Evolutionary conservation across 768 basidiomycete genomes (phyloP).

Genomic region (Lyophyllum shimeji): DNA sequence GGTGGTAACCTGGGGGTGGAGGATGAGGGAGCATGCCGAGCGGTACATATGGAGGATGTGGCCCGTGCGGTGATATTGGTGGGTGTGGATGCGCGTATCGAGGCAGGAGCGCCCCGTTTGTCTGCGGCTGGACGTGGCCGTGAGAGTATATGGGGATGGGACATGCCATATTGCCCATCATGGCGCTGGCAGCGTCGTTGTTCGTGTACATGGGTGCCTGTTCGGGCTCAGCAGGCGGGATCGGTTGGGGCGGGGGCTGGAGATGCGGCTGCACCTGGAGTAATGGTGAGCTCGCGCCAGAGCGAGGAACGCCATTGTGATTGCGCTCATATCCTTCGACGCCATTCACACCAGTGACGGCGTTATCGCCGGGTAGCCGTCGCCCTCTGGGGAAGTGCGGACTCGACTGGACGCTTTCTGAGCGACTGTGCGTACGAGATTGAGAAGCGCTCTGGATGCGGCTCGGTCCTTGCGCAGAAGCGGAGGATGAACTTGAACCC

Average conservation of each 20-base stretch:
- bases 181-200: not conserved
- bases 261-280: constrained; percentile 15
- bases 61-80: not conserved
- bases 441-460: constrained; percentile 32
- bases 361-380: constrained; percentile 40
- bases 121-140: not conserved
- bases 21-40: not conserved
- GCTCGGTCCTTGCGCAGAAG: constrained; percentile 14
- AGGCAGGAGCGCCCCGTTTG: not conserved
- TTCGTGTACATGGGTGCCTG: constrained; percentile 1
- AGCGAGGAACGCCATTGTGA: not conserved
- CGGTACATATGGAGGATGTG: not conserved
- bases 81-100: not conserved
- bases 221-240: constrained; percentile 1
- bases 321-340: not conserved
- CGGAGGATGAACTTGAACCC: constrained; percentile 13
- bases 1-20: not conserved
- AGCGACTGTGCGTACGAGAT: constrained; percentile 44
- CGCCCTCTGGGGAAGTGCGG: constrained; percentile 41
- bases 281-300: constrained; percentile 5
- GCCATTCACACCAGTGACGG: not conserved
- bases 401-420: constrained; percentile 50
- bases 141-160: constrained; percentile 10
- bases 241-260: constrained; percentile 11
- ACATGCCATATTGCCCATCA: constrained; percentile 3